These are phyloP conservation scores for Sungouiella blattae DNA, from an alignment of 805 yeast genomes.

Conservation along the genomic window DNA sequence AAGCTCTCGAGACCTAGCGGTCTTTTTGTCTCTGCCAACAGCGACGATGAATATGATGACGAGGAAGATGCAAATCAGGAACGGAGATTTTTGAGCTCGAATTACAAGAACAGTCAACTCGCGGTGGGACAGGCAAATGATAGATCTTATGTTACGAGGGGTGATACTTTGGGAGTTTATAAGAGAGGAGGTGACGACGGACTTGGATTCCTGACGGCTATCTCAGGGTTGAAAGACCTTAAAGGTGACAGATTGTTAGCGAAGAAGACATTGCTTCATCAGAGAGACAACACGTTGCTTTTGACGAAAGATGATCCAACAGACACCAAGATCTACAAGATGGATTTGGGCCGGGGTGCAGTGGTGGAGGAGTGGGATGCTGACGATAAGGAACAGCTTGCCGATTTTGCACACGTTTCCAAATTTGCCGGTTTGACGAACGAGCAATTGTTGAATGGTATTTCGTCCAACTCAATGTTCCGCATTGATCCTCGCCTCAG, in stretches of 20 bases:
- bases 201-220: slow-evolving; percentile 64
- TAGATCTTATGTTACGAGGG: slow-evolving; percentile 76
- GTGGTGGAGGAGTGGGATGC: slow-evolving; percentile 85
- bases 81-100: slow-evolving; percentile 16
- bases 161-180: slow-evolving; percentile 77
- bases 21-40: slow-evolving; percentile 10
- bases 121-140: slow-evolving; percentile 69
- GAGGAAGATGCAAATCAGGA: slow-evolving; percentile 33
- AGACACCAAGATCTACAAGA: slow-evolving; percentile 49
- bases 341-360: slow-evolving; percentile 79
- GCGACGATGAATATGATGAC: slow-evolving; percentile 32
- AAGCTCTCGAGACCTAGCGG: slow-evolving; percentile 1
- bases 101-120: slow-evolving; percentile 57
- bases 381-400: slow-evolving; percentile 38
- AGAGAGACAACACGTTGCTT: slow-evolving; percentile 66
- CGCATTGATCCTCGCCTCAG: slow-evolving; percentile 75
- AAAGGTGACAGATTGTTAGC: slow-evolving; percentile 53
- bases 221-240: slow-evolving; percentile 52
- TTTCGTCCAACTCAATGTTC: slow-evolving; percentile 63
- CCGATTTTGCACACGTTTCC: slow-evolving; percentile 63
- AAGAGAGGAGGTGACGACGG: slow-evolving; percentile 50
- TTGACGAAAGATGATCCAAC: slow-evolving; percentile 50
- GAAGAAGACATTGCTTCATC: slow-evolving; percentile 68
- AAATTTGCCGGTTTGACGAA: slow-evolving; percentile 71
- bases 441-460: slow-evolving; percentile 73